phyloP scores from a whole-genome alignment of 768 basidiomycete genomes.

The Auriculariales sp. region DNA sequence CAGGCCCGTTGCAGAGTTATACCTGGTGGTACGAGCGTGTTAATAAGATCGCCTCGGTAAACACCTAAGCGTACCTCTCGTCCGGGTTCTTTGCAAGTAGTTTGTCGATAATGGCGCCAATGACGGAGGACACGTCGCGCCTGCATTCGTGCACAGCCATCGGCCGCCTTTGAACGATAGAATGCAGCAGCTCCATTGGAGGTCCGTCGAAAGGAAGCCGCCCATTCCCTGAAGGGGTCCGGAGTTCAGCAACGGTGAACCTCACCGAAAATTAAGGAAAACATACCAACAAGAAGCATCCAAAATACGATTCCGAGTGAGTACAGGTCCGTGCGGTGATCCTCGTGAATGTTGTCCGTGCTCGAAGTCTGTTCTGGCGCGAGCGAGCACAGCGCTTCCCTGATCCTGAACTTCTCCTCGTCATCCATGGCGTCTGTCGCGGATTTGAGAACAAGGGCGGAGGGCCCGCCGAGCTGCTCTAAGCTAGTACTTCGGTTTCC shows the following conservation, averaged over 20 bases:
- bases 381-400: conserved; percentile 61
- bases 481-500: conserved; percentile 61
- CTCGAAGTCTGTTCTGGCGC: conserved; percentile 68
- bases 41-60: background rate
- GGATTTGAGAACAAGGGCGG: conserved; percentile 46
- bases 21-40: no score
- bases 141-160: conserved; percentile 67
- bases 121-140: conserved; percentile 55
- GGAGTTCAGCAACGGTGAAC: no score
- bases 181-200: conserved; percentile 47
- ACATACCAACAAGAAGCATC: conserved; percentile 63
- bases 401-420: conserved; percentile 50
- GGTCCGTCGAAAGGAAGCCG: conserved; percentile 46
- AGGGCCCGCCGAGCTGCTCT: conserved; percentile 58
- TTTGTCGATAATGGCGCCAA: conserved; percentile 58
- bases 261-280: no score
- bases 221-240: no score
- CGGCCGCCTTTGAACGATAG: conserved; percentile 57
- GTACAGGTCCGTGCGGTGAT: conserved; percentile 62
- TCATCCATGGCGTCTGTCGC: conserved; percentile 33
- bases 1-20: conserved; percentile 58
- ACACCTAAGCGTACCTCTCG: background rate
- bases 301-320: conserved; percentile 44
- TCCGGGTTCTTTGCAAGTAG: conserved; percentile 14
- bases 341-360: conserved; percentile 51